Percentiles rank a stretch among this genome's conserved stretches.
phyloP scores from a whole-genome alignment of 768 basidiomycete genomes.

The Hortiboletus campestris region DNA sequence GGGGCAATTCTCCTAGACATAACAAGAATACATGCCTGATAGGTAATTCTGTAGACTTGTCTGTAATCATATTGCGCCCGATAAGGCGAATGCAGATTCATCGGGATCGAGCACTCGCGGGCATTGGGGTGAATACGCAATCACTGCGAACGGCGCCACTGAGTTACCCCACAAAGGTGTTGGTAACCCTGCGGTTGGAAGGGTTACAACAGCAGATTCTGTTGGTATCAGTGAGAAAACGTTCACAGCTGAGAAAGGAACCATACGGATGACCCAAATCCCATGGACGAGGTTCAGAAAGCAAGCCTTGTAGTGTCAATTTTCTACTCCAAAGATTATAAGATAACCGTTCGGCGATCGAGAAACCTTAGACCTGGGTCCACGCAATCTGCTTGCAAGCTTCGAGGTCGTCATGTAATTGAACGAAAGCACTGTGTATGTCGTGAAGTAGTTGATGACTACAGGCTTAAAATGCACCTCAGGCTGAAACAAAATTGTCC shows the following conservation, averaged over 20 bases:
- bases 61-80: neutral
- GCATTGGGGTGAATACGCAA: neutral
- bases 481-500: neutral
- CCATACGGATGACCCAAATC: neutral
- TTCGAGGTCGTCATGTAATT: neutral
- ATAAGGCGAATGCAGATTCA: neutral
- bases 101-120: neutral
- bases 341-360: neutral
- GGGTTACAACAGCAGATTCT: neutral
- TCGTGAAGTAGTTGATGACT: neutral
- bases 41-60: neutral
- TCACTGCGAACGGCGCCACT: neutral
- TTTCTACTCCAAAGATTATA: neutral
- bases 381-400: neutral
- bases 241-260: neutral
- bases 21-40: conserved; percentile 19
- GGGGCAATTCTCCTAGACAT: conserved; percentile 1
- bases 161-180: neutral
- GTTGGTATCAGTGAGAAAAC: neutral
- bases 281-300: neutral
- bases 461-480: neutral
- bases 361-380: neutral
- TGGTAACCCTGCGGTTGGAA: neutral
- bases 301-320: too few species aligned
- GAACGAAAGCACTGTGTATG: neutral